Evolutionary conservation across 768 basidiomycete species (phyloP).

Genomic region (Tylopilus subfusipes): DNA sequence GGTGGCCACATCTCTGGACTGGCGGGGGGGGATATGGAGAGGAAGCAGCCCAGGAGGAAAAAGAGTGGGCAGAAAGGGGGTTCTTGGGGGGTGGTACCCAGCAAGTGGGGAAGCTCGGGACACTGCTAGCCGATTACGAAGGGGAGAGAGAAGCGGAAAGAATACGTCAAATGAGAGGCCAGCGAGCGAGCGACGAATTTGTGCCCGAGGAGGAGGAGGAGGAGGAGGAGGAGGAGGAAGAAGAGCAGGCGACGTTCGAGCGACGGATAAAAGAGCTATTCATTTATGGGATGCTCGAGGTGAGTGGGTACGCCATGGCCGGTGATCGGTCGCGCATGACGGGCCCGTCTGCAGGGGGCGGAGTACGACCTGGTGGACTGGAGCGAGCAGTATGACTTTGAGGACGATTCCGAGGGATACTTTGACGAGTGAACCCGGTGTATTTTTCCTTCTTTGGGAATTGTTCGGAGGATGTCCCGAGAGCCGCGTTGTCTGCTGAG

Average conservation of each 20-base stretch:
- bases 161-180: slow-evolving; percentile 44
- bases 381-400: slow-evolving; percentile 76
- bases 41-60: slow-evolving; percentile 63
- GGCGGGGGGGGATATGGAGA: slow-evolving; percentile 47
- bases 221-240: slow-evolving; percentile 45
- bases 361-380: slow-evolving; percentile 74
- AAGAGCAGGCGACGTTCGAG: slow-evolving; percentile 51
- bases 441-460: slow-evolving; percentile 13
- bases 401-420: no score
- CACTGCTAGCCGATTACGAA: slow-evolving; percentile 66
- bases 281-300: slow-evolving; percentile 74
- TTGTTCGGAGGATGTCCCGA: slow-evolving; percentile 13
- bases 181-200: slow-evolving; percentile 40
- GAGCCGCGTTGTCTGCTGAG: slow-evolving; percentile 15
- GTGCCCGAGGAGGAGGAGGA: slow-evolving; percentile 65
- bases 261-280: slow-evolving; percentile 63
- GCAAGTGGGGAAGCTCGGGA: slow-evolving; percentile 68
- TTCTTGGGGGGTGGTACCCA: slow-evolving; percentile 57
- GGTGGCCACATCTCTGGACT: slow-evolving; percentile 70
- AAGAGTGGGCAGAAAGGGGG: slow-evolving; percentile 57
- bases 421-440: slow-evolving; percentile 25
- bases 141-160: slow-evolving; percentile 74
- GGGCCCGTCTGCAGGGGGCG: slow-evolving; percentile 45
- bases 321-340: not conserved
- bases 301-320: slow-evolving; percentile 30